Evolutionary conservation across 2,329 filamentous ascomycete species (phyloP), one percentile per base, ranked within the genome.

Genomic region (Daldinia sp.): DNA sequence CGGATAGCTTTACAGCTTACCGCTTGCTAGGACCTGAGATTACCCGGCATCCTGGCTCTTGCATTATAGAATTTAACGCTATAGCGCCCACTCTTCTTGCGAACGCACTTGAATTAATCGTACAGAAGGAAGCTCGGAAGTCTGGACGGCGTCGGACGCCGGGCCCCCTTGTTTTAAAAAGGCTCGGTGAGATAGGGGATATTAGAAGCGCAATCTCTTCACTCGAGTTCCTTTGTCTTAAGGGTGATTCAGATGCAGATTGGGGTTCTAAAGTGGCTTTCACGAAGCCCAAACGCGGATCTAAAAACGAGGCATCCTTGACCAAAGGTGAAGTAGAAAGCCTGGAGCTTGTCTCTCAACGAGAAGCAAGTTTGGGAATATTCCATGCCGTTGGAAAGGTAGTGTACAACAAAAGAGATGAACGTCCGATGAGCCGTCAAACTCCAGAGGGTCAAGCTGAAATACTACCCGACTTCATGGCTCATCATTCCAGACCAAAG

Each of bases 361-460:
- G 96, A 63, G 96, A 98, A 81, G 91, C 92, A 15, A 97, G 91
- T 70, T 84, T 99, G 2, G 96, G 95, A 1, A 93, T 99, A 57
- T 99, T 99, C 76, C 96, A 99, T 78, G 94, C 96, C 0, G 92
- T 98, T 12, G 96, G 95, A 3, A 98, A 96, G 78, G 93, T 99
- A 2, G 90, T 98, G 0, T 97, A 98, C 82, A 99, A 99, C 82
- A 99, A 98, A 78, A 88, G 96, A 51, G 87, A 92, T 23, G 89
- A 91, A 30, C 78, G 68, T 51, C 79, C 80, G 3, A 80, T 84
- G 12, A 73, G 78, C 7, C 77, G 77, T 7, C 41, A 69, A 18
- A 75, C 77, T 15, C 63, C 65, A 7, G 80, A 84, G 35, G 77
- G 79, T 2, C 79, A 80, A 18, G 82, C 82, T 3, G 89, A 91